Conservation (phyloP, 2,329 filamentous ascomycete genomes). For the Aspergillus sp. region DNA sequence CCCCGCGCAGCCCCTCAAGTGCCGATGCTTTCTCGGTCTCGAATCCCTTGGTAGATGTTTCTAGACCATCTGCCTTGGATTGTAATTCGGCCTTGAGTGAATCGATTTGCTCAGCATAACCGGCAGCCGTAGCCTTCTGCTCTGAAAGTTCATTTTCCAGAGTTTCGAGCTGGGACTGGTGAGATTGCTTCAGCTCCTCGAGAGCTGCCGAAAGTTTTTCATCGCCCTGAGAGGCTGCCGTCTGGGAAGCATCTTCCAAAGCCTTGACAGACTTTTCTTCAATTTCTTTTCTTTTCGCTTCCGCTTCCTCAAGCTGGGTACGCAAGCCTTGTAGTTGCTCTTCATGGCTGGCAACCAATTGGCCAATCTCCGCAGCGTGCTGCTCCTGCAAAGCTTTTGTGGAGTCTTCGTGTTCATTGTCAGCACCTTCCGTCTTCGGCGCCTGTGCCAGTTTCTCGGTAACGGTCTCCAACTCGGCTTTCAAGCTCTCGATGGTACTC, state of each 20-base stretch:
- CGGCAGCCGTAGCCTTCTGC: conserved; percentile 31
- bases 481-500: conserved; percentile 32
- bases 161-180: conserved; percentile 36
- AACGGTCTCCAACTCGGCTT: conserved; percentile 33
- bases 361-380: conserved; percentile 35
- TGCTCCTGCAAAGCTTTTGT: conserved; percentile 29
- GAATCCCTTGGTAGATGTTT: conserved; percentile 26
- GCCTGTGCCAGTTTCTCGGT: conserved; percentile 37
- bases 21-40: conserved; percentile 33
- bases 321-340: conserved; percentile 35
- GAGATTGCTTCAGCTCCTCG: conserved; percentile 38
- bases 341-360: conserved; percentile 32
- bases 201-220: conserved; percentile 34
- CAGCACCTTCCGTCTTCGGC: conserved; percentile 24
- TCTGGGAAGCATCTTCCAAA: conserved; percentile 39
- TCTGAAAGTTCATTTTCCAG: conserved; percentile 36
- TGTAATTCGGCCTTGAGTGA: conserved; percentile 34
- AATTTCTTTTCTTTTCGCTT: conserved; percentile 36
- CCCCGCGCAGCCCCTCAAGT: conserved; percentile 31
- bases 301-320: conserved; percentile 35
- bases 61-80: conserved; percentile 27
- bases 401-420: conserved; percentile 22
- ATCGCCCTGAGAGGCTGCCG: conserved; percentile 37
- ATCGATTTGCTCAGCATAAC: conserved; percentile 30
- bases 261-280: conserved; percentile 39